phyloP scores from a whole-genome alignment of 257 asterid species.

The Ocimum tenuiflorum region DNA sequence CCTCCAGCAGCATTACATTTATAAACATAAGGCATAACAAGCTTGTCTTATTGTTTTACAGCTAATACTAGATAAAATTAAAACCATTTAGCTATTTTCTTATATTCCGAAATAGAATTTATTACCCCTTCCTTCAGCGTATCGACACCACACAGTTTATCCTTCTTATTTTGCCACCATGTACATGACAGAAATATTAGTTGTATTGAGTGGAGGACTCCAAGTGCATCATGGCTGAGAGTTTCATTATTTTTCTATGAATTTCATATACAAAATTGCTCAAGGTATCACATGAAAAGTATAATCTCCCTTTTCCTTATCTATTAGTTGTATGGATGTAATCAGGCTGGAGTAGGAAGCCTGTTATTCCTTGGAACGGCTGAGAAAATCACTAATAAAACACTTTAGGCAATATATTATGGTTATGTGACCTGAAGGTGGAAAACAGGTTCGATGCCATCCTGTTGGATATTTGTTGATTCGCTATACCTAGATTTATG shows the following conservation, averaged over 20 bases:
- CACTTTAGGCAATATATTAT: not conserved
- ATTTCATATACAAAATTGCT: not conserved
- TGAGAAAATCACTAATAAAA: not conserved
- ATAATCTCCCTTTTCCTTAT: not conserved
- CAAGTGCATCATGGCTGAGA: not conserved
- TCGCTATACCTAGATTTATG: not conserved
- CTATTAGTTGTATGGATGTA: not conserved
- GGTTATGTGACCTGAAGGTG: constrained; percentile 1
- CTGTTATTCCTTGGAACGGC: not conserved
- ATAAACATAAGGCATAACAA: too few species aligned
- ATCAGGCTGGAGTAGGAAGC: not conserved
- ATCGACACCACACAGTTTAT: too few species aligned
- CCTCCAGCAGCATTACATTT: too few species aligned
- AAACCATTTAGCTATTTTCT: too few species aligned
- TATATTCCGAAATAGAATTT: too few species aligned
- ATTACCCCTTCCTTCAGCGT: too few species aligned
- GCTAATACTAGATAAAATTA: too few species aligned
- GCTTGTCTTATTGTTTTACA: too few species aligned
- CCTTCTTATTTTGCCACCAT: too few species aligned
- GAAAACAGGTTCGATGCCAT: not conserved
- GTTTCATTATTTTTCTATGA: not conserved
- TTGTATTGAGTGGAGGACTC: not conserved
- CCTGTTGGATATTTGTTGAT: not conserved
- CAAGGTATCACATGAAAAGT: not conserved
- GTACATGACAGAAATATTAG: too few species aligned